A percentile compares a stretch with the other conserved stretches of the same genome.
Evolutionary conservation across 179 eudicot species (phyloP).

Genomic region (Spergularia azorica): DNA sequence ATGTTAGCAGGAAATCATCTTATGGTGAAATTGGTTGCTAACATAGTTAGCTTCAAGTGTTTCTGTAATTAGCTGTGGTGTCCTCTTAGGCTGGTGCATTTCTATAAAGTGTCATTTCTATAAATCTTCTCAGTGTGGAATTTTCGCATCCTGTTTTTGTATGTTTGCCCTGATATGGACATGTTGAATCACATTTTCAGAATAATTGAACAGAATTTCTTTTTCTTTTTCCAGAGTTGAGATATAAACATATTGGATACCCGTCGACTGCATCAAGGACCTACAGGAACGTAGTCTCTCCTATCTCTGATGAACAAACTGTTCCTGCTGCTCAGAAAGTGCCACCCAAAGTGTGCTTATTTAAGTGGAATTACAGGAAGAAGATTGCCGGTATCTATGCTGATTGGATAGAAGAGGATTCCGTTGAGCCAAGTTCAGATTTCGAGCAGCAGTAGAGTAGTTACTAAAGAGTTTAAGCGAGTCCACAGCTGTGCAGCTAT

Average conservation of each 20-base stretch:
- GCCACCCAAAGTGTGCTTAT: slow-evolving; percentile 2
- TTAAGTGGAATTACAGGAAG: slow-evolving; percentile 21
- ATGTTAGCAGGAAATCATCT: no score
- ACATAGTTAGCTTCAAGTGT: not conserved
- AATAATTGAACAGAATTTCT: not conserved
- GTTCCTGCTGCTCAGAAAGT: not conserved
- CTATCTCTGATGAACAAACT: slow-evolving; percentile 7
- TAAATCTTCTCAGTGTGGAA: not conserved
- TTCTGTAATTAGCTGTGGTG: not conserved
- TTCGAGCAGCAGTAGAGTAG: slow-evolving; percentile 7
- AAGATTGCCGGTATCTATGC: slow-evolving; percentile 31
- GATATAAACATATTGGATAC: not conserved
- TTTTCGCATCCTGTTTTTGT: not conserved
- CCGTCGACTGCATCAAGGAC: slow-evolving; percentile 10
- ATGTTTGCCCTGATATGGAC: not conserved
- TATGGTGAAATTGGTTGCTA: no score
- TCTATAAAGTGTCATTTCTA: not conserved
- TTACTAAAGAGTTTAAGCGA: not conserved
- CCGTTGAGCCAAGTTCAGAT: not conserved
- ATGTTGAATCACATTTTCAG: no score
- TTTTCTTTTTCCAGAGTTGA: slow-evolving; percentile 24
- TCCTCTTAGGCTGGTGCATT: not conserved
- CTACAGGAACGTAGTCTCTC: not conserved
- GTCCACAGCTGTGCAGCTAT: not conserved
- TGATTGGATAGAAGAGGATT: slow-evolving; percentile 36